phyloP scores from a whole-genome alignment of 148 eudicot genomes.

The Rhododendron henanense region DNA sequence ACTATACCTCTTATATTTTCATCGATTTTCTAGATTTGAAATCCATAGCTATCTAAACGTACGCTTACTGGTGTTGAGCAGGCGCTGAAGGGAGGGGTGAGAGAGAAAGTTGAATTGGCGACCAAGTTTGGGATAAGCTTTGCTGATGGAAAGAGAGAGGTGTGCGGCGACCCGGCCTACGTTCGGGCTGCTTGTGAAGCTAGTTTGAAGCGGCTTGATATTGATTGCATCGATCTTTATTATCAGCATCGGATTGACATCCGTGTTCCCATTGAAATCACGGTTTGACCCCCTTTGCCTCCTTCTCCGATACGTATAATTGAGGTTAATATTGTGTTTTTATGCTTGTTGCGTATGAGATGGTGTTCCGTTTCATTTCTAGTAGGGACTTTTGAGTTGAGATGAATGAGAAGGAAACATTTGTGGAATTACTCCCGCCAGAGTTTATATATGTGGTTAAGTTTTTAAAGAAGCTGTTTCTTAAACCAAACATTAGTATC shows the following conservation, averaged over 20 bases:
- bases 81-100: conserved; percentile 15
- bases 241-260: conserved; percentile 14
- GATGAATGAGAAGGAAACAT: background rate
- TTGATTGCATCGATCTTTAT: conserved; percentile 7
- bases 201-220: conserved; percentile 12
- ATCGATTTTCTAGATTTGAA: background rate
- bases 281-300: conserved; percentile 9
- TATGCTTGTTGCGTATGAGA: background rate
- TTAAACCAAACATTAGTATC: background rate
- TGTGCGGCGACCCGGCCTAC: conserved; percentile 8
- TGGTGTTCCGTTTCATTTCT: background rate
- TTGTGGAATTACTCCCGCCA: background rate
- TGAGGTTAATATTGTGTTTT: background rate
- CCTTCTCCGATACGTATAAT: background rate
- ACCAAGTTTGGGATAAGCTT: background rate
- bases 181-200: conserved; percentile 14
- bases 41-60: background rate
- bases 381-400: background rate
- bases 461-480: background rate
- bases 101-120: conserved; percentile 11
- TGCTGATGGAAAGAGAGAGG: background rate
- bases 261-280: conserved; percentile 15
- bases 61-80: background rate
- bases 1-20: background rate
- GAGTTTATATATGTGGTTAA: background rate